These are phyloP conservation scores for Fragilariopsis cylindrus DNA, from an alignment of 108 stramenopile genomes.

Conservation along the genomic window DNA sequence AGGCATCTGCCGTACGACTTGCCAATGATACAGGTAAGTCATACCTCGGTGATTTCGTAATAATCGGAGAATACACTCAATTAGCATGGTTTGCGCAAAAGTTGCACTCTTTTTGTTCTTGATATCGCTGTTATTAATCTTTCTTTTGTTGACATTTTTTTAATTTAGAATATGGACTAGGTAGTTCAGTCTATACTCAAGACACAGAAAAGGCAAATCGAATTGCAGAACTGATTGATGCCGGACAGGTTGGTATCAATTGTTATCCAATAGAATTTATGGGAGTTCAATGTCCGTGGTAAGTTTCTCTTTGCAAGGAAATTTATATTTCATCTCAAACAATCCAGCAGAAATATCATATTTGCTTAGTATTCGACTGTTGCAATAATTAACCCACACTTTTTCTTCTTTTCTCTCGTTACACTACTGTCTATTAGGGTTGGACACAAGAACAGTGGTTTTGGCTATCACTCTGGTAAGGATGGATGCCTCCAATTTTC, in stretches of 20 bases:
- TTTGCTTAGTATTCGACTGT: not conserved
- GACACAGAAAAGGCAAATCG: slow-evolving; percentile 67
- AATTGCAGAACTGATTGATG: slow-evolving; percentile 65
- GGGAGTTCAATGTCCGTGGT: slow-evolving; percentile 91
- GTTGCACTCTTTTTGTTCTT: not conserved
- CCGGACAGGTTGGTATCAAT: slow-evolving; percentile 83
- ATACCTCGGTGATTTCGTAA: not conserved
- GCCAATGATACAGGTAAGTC: slow-evolving; percentile 71
- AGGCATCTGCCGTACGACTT: slow-evolving; percentile 68
- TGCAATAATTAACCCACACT: not conserved
- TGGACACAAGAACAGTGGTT: slow-evolving; percentile 77
- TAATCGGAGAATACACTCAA: not conserved
- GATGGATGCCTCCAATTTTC: slow-evolving; percentile 85
- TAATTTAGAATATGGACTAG: slow-evolving; percentile 57
- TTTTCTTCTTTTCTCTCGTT: not conserved
- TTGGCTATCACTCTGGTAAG: slow-evolving; percentile 71
- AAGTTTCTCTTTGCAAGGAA: slow-evolving; percentile 7
- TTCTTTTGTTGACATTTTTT: not conserved
- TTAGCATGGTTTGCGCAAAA: not conserved
- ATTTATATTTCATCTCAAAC: not conserved
- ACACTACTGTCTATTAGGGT: slow-evolving; percentile 38
- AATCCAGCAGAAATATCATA: not conserved
- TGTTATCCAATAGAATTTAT: slow-evolving; percentile 77
- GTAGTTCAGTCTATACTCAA: slow-evolving; percentile 59
- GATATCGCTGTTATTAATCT: not conserved